Conservation (phyloP, 768 basidiomycete species). For the Boletellus ananas region DNA sequence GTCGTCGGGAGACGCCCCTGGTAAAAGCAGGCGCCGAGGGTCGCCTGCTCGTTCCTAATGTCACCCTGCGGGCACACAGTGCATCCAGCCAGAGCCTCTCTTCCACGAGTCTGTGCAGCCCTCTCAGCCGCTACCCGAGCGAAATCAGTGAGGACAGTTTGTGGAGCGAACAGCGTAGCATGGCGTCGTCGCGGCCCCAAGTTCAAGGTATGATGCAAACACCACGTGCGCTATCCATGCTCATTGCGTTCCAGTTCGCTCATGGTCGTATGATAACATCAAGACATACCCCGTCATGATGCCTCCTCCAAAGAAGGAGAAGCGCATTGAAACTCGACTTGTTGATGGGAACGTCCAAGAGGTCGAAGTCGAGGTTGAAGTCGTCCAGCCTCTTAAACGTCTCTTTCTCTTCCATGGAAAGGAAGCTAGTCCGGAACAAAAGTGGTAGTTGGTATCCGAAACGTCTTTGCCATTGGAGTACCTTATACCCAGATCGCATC, state of each 20-base stretch:
- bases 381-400: conserved; percentile 53
- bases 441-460: conserved; percentile 23
- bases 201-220: conserved; percentile 47
- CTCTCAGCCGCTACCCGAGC: conserved; percentile 39
- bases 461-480: conserved; percentile 10
- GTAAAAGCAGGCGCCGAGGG: conserved; percentile 61
- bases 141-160: conserved; percentile 36
- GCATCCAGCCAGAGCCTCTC: conserved; percentile 33
- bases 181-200: conserved; percentile 35
- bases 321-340: conserved; percentile 45
- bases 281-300: conserved; percentile 58
- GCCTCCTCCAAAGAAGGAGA: conserved; percentile 52
- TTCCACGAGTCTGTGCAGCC: conserved; percentile 31
- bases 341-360: conserved; percentile 49
- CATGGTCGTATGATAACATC: conserved; percentile 75
- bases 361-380: conserved; percentile 51
- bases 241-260: conserved; percentile 44
- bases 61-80: conserved; percentile 33
- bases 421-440: conserved; percentile 28
- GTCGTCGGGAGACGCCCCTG: conserved; percentile 49
- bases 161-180: conserved; percentile 24
- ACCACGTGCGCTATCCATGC: conserved; percentile 2
- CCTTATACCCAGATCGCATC: conserved; percentile 30
- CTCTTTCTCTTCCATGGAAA: conserved; percentile 67
- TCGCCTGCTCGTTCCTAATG: conserved; percentile 54